Evolutionary conservation across 164 flowering plant genomes (phyloP).

Genomic region (Houttuynia cordata): DNA sequence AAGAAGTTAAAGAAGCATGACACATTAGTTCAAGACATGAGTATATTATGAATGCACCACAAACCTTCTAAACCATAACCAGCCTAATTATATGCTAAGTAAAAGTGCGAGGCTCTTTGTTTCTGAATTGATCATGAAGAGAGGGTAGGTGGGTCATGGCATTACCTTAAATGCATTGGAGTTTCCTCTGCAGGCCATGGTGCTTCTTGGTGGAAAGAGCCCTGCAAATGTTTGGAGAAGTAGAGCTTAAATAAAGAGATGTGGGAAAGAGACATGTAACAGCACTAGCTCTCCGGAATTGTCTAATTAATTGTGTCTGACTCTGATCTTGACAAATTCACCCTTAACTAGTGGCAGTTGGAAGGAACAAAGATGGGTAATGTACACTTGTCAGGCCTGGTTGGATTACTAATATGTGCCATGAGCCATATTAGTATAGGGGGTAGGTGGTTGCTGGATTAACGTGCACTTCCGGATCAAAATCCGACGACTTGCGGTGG

Average conservation of each 20-base stretch:
- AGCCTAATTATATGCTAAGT: no score
- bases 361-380: neutral
- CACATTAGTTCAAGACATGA: no score
- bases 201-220: neutral
- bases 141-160: neutral
- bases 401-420: neutral
- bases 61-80: neutral
- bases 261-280: neutral
- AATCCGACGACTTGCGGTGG: no score
- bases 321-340: neutral
- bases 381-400: neutral
- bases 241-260: neutral
- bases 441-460: no score
- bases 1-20: no score
- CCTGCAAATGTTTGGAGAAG: conserved; percentile 3
- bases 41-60: no score
- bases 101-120: no score
- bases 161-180: neutral
- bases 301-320: neutral
- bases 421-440: no score
- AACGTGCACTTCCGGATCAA: no score
- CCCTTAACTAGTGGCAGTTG: neutral
- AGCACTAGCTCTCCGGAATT: neutral
- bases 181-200: neutral
- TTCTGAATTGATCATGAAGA: no score